Conservation (phyloP, 148 eudicot species). For the Pouteria glomerata region DNA sequence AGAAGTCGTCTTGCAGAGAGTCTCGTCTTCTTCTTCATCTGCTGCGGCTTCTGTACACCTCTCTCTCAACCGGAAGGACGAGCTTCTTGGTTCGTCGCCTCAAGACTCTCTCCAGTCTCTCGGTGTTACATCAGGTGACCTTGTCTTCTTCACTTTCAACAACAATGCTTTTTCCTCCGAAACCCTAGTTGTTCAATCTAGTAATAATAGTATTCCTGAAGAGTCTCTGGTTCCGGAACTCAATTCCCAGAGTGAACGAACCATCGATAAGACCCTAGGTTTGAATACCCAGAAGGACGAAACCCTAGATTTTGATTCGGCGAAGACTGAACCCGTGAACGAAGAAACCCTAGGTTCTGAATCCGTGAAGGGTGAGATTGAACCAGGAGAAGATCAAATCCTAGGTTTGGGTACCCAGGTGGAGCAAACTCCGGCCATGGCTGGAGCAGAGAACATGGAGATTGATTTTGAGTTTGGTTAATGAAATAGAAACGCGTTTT, state of each 20-base stretch:
- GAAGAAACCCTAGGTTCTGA: background rate
- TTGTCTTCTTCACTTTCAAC: constrained; percentile 49
- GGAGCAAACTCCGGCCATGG: background rate
- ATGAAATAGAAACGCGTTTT: no score
- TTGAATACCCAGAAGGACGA: constrained; percentile 10
- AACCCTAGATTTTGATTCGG: background rate
- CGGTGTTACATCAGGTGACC: constrained; percentile 76
- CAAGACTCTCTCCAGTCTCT: constrained; percentile 23
- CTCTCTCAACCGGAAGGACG: constrained; percentile 75
- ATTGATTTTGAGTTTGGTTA: no score
- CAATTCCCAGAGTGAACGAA: background rate
- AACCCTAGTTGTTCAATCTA: constrained; percentile 18
- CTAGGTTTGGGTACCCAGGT: constrained; percentile 5
- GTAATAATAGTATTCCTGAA: background rate
- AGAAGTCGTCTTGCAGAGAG: constrained; percentile 22
- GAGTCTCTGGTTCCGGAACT: background rate
- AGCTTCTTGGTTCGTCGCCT: constrained; percentile 27
- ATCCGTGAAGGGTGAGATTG: background rate
- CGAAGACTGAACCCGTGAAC: background rate
- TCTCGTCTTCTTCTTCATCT: constrained; percentile 38
- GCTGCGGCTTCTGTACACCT: constrained; percentile 36
- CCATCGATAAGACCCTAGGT: constrained; percentile 1
- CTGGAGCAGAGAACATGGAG: constrained; percentile 39
- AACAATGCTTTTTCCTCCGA: constrained; percentile 30
- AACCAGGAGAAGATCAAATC: background rate